Base-by-base conservation (phyloP, 1,284 basidiomycete species). In the Cronartium ribicola region DNA sequence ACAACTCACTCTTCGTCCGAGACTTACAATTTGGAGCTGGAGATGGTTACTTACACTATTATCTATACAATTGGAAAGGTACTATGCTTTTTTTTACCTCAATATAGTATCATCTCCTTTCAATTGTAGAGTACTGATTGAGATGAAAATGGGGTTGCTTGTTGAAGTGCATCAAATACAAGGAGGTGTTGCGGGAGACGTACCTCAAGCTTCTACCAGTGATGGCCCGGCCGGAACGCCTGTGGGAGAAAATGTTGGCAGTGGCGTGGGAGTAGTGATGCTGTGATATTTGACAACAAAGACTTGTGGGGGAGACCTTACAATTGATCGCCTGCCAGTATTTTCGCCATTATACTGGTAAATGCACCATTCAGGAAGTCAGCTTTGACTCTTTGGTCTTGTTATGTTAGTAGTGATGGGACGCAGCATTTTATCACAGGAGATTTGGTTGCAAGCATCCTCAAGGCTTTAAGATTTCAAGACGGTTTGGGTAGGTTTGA, bases 11-110 rank as follows among this genome's bases (percentile, higher is more conserved):
- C 64, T 89, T 98, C 82, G 81, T 98, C 69, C 83, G 87, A 43
- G 91, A 95, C 75, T 85, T 79, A 48, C 80, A 95, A 90, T 98
- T 97, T 79, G 94, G 92, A 7, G 84, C 85, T 5, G 94, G 94
- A 2, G 91, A 96, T 79, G 94, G 94, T 3, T 86, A 89, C 80
- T 85, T 98, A 61, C 90, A 92, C 78, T 92, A 89, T 82, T 96
- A 97, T 82, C 83, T 97, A 69, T 97, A 94, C 83, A 95, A 95
- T 81, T 95, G 92, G 91, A 85, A 88, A 76, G 92, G 91, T n/a
- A 83, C 2, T 29, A 29, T 87, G 7, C 85, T 87, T 11, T 82
- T 94, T 73, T 20, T 40, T 14, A 11, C 44, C 43, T 4, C 43
- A 3, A 41, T 65, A 29, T 29, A 2, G 29, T 29, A 29, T 29